Percentiles rank a stretch among this genome's conserved stretches.
phyloP scores from a whole-genome alignment of 2,329 filamentous ascomycete species.

The Trichoderma pleuroti region DNA sequence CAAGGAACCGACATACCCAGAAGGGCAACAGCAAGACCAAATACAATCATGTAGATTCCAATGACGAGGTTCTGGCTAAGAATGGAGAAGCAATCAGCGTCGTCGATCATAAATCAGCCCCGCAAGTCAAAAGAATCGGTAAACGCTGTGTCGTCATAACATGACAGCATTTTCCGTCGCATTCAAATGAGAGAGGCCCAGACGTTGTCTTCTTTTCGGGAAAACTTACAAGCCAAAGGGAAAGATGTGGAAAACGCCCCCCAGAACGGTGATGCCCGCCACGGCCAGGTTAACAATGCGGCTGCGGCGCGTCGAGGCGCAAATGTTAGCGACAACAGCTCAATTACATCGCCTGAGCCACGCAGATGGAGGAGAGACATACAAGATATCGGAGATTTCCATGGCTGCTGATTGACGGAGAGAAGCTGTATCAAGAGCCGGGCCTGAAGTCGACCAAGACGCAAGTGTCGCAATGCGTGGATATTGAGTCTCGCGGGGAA shows the following conservation, averaged over 20 bases:
- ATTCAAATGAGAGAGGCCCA: not conserved
- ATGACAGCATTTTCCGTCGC: not conserved
- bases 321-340: conserved; percentile 1
- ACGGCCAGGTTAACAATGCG: conserved; percentile 91
- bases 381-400: conserved; percentile 19
- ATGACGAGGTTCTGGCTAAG: conserved; percentile 58
- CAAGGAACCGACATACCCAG: conserved; percentile 45
- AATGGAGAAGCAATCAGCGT: not conserved
- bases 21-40: conserved; percentile 73
- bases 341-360: not conserved
- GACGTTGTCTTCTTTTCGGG: not conserved
- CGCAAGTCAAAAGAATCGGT: not conserved
- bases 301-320: conserved; percentile 46
- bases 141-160: not conserved
- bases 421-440: not conserved
- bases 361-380: not conserved
- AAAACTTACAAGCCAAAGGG: conserved; percentile 53
- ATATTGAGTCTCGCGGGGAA: conserved; percentile 4
- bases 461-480: conserved; percentile 2
- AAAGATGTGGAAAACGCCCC: conserved; percentile 74
- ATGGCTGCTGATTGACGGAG: not conserved
- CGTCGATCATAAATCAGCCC: not conserved
- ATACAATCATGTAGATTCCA: conserved; percentile 83
- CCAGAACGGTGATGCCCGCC: conserved; percentile 81
- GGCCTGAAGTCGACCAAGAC: not conserved